A percentile compares a stretch with the other conserved stretches of the same genome.
Evolutionary conservation across 805 yeast species (phyloP).

Genomic region (Metschnikowia borealis): DNA sequence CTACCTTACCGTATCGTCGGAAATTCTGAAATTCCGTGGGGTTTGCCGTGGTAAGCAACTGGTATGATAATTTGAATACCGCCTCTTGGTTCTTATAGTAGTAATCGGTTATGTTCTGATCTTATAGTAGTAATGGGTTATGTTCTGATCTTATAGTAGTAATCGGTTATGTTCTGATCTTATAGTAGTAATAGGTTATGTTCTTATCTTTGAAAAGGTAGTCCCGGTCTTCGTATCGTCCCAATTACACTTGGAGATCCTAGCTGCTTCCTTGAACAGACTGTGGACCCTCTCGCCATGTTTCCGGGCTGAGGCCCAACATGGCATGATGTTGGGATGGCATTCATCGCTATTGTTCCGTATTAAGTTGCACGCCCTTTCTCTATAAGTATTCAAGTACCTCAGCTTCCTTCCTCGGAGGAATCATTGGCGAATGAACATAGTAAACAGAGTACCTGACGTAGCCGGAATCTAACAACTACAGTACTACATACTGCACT

Average conservation of each 20-base stretch:
- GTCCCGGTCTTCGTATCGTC: too few relatives aligned
- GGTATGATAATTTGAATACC: constrained; percentile 67
- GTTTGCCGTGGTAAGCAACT: constrained; percentile 44
- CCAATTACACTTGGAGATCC: constrained; percentile 86
- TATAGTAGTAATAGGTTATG: constrained; percentile 70
- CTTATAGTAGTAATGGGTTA: constrained; percentile 71
- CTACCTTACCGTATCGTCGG: constrained; percentile 79
- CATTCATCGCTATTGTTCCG: too few relatives aligned
- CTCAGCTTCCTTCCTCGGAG: too few relatives aligned
- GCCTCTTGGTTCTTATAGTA: constrained; percentile 68
- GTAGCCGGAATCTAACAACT: too few relatives aligned
- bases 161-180: constrained; percentile 56
- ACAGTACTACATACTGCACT: too few relatives aligned
- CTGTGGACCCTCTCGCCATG: constrained; percentile 92
- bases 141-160: constrained; percentile 54
- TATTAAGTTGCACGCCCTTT: too few relatives aligned
- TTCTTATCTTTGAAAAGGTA: constrained; percentile 42
- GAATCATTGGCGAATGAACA: too few relatives aligned
- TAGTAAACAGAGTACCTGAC: too few relatives aligned
- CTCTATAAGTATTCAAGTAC: too few relatives aligned
- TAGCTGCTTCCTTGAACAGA: constrained; percentile 67
- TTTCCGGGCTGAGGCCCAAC: constrained; percentile 96
- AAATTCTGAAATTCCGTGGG: constrained; percentile 42
- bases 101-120: constrained; percentile 59
- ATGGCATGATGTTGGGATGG: too few relatives aligned